phyloP scores from a whole-genome alignment of 2,329 filamentous ascomycete species.

The Botrytis fabae region DNA sequence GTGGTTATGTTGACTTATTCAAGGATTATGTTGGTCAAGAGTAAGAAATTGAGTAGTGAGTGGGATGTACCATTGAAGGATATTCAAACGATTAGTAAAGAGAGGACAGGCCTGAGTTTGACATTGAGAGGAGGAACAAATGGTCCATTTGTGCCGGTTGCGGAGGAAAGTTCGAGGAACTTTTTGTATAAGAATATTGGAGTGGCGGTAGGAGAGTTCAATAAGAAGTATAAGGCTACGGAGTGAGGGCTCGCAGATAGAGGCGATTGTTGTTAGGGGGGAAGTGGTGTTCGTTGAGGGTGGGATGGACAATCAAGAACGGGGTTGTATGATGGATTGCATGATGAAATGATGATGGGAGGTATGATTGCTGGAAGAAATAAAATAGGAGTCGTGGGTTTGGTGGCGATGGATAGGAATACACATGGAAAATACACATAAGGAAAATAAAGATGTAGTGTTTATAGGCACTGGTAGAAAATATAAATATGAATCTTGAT shows the following conservation, averaged over 20 bases:
- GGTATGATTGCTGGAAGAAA: slow-evolving; percentile 9
- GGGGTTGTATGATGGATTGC: background rate
- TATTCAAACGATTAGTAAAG: slow-evolving; percentile 94
- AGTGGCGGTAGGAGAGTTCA: slow-evolving; percentile 67
- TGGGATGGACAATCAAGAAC: background rate
- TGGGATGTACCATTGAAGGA: slow-evolving; percentile 98
- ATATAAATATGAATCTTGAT: background rate
- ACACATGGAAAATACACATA: slow-evolving; percentile 1
- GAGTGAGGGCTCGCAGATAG: slow-evolving; percentile 37
- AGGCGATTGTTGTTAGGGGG: too few species aligned
- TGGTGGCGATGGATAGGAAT: slow-evolving; percentile 6
- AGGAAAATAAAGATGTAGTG: background rate
- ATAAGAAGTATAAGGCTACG: slow-evolving; percentile 52
- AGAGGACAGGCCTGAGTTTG: slow-evolving; percentile 89
- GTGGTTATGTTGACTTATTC: slow-evolving; percentile 86
- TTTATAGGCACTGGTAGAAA: background rate
- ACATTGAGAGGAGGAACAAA: slow-evolving; percentile 86
- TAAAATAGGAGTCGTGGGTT: background rate
- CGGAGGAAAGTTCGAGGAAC: slow-evolving; percentile 73
- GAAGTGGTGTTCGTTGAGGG: slow-evolving; percentile 38
- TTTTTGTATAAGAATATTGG: slow-evolving; percentile 67
- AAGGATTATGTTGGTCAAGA: slow-evolving; percentile 86
- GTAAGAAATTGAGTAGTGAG: slow-evolving; percentile 80
- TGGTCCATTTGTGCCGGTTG: slow-evolving; percentile 90
- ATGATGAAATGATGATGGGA: slow-evolving; percentile 11